A percentile compares a stretch with the other conserved stretches of the same genome.
Evolutionary conservation across 2,329 filamentous ascomycete species (phyloP).

Genomic region (Ascochyta rabiei): DNA sequence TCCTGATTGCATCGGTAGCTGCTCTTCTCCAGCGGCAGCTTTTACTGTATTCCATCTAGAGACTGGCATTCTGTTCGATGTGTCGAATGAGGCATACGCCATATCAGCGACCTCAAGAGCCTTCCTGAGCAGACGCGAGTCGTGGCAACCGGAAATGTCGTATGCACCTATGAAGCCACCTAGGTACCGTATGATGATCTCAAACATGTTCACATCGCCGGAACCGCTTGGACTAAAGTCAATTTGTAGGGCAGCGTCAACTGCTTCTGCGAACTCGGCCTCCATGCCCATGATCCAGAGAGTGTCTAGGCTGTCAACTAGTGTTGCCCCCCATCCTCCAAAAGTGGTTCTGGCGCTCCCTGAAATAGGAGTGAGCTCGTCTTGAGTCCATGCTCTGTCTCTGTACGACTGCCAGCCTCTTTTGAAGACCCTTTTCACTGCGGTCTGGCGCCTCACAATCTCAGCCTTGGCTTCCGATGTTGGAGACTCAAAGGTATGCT

Average conservation of each 20-base stretch:
- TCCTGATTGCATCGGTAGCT: conserved; percentile 47
- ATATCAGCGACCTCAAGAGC: conserved; percentile 80
- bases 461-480: background rate
- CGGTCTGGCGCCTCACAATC: conserved; percentile 50
- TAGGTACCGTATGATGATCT: conserved; percentile 74
- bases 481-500: conserved; percentile 7
- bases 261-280: conserved; percentile 53
- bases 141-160: conserved; percentile 72
- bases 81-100: conserved; percentile 83
- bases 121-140: conserved; percentile 74
- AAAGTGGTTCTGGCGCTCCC: conserved; percentile 49
- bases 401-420: conserved; percentile 58
- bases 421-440: conserved; percentile 42
- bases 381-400: conserved; percentile 54
- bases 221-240: conserved; percentile 48
- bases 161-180: conserved; percentile 86
- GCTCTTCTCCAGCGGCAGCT: conserved; percentile 41
- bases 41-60: conserved; percentile 51
- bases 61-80: conserved; percentile 87
- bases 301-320: conserved; percentile 54
- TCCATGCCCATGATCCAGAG: conserved; percentile 55
- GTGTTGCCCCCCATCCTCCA: conserved; percentile 54
- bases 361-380: conserved; percentile 53
- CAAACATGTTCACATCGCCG: conserved; percentile 55
- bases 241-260: conserved; percentile 49